Percentiles rank a stretch among this genome's conserved stretches.
Evolutionary conservation across 2,329 filamentous ascomycete species (phyloP).

Genomic region (Hortaea werneckii): DNA sequence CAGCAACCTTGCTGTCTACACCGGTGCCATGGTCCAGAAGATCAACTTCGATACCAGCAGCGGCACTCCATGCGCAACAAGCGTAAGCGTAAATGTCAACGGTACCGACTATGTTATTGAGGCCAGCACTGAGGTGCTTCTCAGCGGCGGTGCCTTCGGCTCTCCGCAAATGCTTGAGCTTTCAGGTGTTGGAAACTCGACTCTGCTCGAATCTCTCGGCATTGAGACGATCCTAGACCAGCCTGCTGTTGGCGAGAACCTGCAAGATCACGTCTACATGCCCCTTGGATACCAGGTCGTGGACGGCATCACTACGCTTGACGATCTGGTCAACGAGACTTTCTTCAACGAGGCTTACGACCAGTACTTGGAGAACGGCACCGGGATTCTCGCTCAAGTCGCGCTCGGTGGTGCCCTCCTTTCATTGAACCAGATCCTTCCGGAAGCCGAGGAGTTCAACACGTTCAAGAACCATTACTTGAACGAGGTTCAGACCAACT

Average conservation of each 20-base stretch:
- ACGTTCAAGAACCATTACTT: not conserved
- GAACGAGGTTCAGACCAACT: not conserved
- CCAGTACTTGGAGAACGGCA: slow-evolving; percentile 9
- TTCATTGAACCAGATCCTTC: slow-evolving; percentile 6
- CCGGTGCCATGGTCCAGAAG: slow-evolving; percentile 19
- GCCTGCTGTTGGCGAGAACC: slow-evolving; percentile 16
- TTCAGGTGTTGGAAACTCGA: slow-evolving; percentile 26
- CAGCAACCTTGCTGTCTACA: slow-evolving; percentile 22
- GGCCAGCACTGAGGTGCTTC: slow-evolving; percentile 41
- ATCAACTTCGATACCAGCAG: slow-evolving; percentile 14
- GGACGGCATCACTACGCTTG: slow-evolving; percentile 3
- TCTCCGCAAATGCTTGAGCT: slow-evolving; percentile 31
- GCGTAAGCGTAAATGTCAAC: slow-evolving; percentile 10
- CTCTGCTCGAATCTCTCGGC: slow-evolving; percentile 3
- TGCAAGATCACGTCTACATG: slow-evolving; percentile 14
- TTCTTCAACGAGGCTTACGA: slow-evolving; percentile 5
- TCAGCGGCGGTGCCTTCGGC: slow-evolving; percentile 31
- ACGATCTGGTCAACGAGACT: slow-evolving; percentile 7
- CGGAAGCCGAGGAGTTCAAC: not conserved
- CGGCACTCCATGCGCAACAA: slow-evolving; percentile 11
- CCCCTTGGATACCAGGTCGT: slow-evolving; percentile 4
- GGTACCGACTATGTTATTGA: slow-evolving; percentile 13
- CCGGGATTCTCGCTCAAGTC: slow-evolving; percentile 8
- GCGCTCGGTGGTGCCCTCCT: slow-evolving; percentile 23
- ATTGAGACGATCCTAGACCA: slow-evolving; percentile 12